Percentiles rank a stretch among this genome's conserved stretches.
phyloP scores from a whole-genome alignment of 257 asterid species.

The Catharanthus roseus region DNA sequence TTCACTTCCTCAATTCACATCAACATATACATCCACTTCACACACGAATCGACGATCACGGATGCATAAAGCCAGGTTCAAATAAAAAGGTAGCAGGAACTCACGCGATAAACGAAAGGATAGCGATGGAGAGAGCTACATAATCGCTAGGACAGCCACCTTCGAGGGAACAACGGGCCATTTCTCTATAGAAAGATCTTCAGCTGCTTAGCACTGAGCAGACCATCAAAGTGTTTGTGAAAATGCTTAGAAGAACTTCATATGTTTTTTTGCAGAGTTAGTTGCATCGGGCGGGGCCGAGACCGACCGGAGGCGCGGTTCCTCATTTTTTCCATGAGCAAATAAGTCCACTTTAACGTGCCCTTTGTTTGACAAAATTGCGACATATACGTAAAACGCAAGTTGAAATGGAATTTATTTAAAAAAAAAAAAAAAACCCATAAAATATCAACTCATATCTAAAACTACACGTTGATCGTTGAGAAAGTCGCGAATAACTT shows the following conservation, averaged over 20 bases:
- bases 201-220: neutral
- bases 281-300: neutral
- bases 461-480: no score
- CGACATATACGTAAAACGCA: neutral
- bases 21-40: neutral
- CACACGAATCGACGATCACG: neutral
- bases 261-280: neutral
- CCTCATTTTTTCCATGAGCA: neutral
- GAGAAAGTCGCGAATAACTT: no score
- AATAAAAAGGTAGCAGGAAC: slow-evolving; percentile 4
- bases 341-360: neutral
- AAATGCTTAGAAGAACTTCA: neutral
- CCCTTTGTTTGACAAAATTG: neutral
- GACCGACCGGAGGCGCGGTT: neutral
- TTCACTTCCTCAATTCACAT: neutral
- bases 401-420: no score
- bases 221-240: neutral
- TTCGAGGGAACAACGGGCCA: slow-evolving; percentile 60
- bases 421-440: no score
- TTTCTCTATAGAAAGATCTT: slow-evolving; percentile 17
- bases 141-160: slow-evolving; percentile 92
- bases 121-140: slow-evolving; percentile 57
- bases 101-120: slow-evolving; percentile 50
- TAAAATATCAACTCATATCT: no score
- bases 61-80: neutral